phyloP scores from a whole-genome alignment of 2,329 filamentous ascomycete species.

The Tolypocladium amazonense region DNA sequence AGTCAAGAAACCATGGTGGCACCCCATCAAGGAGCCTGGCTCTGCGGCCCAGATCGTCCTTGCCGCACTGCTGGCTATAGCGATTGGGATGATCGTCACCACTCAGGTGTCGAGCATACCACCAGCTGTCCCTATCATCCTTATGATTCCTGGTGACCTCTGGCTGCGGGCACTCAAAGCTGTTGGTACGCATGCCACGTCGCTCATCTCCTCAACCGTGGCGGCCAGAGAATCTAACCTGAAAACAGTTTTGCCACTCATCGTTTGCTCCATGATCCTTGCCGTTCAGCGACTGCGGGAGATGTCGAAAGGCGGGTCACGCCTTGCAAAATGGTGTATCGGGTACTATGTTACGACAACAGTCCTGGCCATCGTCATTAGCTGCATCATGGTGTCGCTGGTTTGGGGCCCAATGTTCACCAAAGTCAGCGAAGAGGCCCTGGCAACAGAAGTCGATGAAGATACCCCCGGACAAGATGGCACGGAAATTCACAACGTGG shows the following conservation, averaged over 20 bases:
- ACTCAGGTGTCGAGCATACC: neutral
- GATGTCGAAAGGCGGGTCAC: neutral
- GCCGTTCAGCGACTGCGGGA: neutral
- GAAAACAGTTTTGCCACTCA: neutral
- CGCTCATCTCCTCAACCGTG: neutral
- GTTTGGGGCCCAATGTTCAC: neutral
- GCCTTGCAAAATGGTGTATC: neutral
- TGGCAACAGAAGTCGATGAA: neutral
- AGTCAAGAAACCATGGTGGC: neutral
- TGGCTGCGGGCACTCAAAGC: neutral
- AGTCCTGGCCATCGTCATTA: neutral
- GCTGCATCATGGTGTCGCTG: neutral
- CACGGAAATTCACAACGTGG: neutral
- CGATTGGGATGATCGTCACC: neutral
- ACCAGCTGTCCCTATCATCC: neutral
- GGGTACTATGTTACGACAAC: neutral
- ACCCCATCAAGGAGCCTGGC: constrained; percentile 7
- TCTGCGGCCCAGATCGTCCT: neutral
- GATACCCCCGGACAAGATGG: neutral
- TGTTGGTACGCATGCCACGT: neutral
- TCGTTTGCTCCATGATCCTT: neutral
- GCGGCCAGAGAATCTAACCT: neutral
- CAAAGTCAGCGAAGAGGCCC: neutral
- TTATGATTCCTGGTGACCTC: neutral
- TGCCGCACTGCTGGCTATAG: neutral